These are phyloP conservation scores for Crithidia acanthocephali DNA, from an alignment of 208 protist species.

Conservation along the genomic window DNA sequence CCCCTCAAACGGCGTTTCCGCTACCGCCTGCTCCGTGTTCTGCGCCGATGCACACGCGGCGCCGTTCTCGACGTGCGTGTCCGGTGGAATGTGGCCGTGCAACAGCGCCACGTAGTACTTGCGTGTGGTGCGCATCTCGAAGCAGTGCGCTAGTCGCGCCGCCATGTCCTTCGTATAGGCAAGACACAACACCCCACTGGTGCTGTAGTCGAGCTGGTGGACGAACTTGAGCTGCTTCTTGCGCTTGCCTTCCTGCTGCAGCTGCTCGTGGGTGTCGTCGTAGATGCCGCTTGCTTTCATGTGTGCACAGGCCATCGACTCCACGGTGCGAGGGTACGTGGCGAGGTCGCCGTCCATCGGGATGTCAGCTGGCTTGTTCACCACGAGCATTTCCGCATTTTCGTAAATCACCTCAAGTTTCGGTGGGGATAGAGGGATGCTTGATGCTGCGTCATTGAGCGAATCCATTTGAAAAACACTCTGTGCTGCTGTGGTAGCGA, in stretches of 20 bases:
- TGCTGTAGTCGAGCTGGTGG: constrained; percentile 93
- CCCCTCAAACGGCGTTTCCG: neutral
- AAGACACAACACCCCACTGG: constrained; percentile 89
- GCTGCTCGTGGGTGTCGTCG: constrained; percentile 32
- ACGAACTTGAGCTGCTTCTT: constrained; percentile 87
- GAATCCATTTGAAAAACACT: neutral
- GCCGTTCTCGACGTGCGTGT: neutral
- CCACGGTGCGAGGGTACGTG: constrained; percentile 43
- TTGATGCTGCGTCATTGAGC: neutral
- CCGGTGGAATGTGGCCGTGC: constrained; percentile 56
- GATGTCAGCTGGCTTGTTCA: constrained; percentile 88
- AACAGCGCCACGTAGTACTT: constrained; percentile 89
- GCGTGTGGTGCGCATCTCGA: constrained; percentile 79
- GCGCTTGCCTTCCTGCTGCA: constrained; percentile 34
- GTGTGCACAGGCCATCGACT: constrained; percentile 52
- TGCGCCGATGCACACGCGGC: neutral
- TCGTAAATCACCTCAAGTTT: constrained; percentile 51
- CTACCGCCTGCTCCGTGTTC: too few relatives aligned
- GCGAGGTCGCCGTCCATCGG: constrained; percentile 75
- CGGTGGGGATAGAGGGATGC: neutral
- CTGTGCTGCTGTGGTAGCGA: too few relatives aligned
- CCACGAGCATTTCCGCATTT: constrained; percentile 77
- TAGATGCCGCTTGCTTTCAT: constrained; percentile 40
- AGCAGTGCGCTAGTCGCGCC: constrained; percentile 77
- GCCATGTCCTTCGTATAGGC: constrained; percentile 86